Conservation (phyloP, 257 asterid genomes). For the Solanum rostratum region DNA sequence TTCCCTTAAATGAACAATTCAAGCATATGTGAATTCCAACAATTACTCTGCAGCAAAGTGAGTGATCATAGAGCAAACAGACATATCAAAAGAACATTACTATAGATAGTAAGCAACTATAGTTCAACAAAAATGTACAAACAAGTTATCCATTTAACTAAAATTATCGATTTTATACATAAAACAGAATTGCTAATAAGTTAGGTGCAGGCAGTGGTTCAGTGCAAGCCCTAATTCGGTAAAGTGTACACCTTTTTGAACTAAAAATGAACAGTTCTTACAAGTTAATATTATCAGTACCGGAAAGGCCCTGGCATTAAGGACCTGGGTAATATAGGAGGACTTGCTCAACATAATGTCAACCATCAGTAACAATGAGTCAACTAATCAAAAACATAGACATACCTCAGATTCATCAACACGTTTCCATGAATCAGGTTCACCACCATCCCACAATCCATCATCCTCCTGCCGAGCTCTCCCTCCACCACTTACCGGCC, state of each 20-base stretch:
- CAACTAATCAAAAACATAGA: neutral
- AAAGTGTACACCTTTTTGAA: neutral
- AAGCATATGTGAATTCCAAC: neutral
- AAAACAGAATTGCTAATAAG: neutral
- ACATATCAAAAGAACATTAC: neutral
- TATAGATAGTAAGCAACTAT: neutral
- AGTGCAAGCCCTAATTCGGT: neutral
- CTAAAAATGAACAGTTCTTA: neutral
- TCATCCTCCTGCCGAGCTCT: slow-evolving; percentile 49
- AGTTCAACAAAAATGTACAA: neutral
- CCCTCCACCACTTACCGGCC: slow-evolving; percentile 24
- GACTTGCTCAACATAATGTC: neutral
- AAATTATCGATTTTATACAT: neutral
- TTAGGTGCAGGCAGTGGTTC: neutral
- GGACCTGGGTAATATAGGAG: neutral
- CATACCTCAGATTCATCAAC: slow-evolving; percentile 88
- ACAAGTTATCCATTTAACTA: neutral
- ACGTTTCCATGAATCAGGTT: slow-evolving; percentile 87
- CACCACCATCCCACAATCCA: slow-evolving; percentile 77
- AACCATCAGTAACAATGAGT: neutral
- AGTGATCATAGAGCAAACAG: neutral
- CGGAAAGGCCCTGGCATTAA: neutral
- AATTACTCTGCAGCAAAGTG: neutral
- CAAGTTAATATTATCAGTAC: neutral
- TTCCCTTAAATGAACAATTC: neutral